Base-by-base conservation (phyloP, 768 basidiomycete genomes). In the Podaxis mareebaensis region DNA sequence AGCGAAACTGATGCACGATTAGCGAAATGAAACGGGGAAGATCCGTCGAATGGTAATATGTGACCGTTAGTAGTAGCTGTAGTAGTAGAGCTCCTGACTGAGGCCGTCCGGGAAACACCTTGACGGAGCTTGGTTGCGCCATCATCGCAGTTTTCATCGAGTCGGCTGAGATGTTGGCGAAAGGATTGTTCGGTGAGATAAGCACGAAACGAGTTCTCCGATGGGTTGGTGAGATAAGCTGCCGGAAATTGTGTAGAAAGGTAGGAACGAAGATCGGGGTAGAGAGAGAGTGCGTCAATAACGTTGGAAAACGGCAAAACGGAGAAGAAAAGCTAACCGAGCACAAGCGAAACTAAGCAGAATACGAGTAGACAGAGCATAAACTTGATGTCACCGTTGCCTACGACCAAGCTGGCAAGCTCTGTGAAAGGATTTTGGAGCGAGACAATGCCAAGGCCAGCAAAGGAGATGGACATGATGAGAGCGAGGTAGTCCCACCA, bases 161-260 rank as follows among this genome's bases (percentile, higher is more conserved):
- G 85, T 60, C 89, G 89, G 64, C 87, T 92, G 64, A 98, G 85
- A 74, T 98, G 95, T 60, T 93, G 92, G 58, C 96, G 92, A 75
- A 99, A 98, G 26, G 95, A 96, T 71, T 93, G 92, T 72, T 97
- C 95, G n/a, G 96, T 99, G 68, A 99, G 88, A 78, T 93, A 96
- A 20, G 94, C 83, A 58, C 96, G 88, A 77, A 99, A 98, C 6
- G 95, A 95, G 53, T 88, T 88, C 76, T 98, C 95, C 61, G 90
- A 88, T 24, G 96, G 96, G 75, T 98, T 99, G 38, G 95, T 93
- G 73, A 96, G 85, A 80, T 95, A 95, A 53, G 96, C 96, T 98
- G 79, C 52, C 55, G 53, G 58, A 57, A 64, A 48, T 65, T 63
- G 60, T 61, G 26, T 44, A 58, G 44, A 64, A 53, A 64, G 53